These are phyloP conservation scores for Phylloporus sp. DNA, from an alignment of 768 basidiomycete species.

Conservation along the genomic window DNA sequence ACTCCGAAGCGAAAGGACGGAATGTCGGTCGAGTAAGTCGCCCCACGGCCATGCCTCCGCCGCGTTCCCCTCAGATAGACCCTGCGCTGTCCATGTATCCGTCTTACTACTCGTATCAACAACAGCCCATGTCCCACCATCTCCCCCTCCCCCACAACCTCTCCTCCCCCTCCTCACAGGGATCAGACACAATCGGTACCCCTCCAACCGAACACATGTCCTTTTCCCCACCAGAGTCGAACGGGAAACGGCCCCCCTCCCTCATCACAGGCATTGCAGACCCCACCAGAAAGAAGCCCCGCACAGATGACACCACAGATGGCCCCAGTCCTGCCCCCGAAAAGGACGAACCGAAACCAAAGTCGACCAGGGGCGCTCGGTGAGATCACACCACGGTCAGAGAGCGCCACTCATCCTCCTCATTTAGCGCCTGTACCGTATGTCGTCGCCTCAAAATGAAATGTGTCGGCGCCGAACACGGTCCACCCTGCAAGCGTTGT, in stretches of 20 bases:
- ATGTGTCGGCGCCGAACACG: constrained; percentile 85
- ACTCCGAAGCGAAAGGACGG: too few relatives aligned
- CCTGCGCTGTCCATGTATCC: constrained; percentile 66
- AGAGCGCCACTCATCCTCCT: constrained; percentile 15
- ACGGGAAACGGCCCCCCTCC: constrained; percentile 64
- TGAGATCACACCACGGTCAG: constrained; percentile 35
- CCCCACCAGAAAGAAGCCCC: constrained; percentile 49
- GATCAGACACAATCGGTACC: constrained; percentile 70
- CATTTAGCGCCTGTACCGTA: constrained; percentile 77
- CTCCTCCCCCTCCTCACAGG: constrained; percentile 77
- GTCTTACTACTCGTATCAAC: constrained; percentile 55
- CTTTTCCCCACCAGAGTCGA: constrained; percentile 48
- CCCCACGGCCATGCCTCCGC: constrained; percentile 38
- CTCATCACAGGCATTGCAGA: constrained; percentile 36
- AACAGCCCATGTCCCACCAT: constrained; percentile 48
- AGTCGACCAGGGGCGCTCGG: constrained; percentile 84
- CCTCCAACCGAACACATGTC: constrained; percentile 59
- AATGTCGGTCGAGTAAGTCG: too few relatives aligned
- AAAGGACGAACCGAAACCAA: constrained; percentile 67
- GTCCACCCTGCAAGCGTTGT: constrained; percentile 89
- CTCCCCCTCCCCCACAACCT: constrained; percentile 53
- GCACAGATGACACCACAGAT: constrained; percentile 52
- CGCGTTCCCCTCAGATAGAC: constrained; percentile 64
- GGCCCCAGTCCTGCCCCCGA: constrained; percentile 49
- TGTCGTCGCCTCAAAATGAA: constrained; percentile 93